A percentile compares a stretch with the other conserved stretches of the same genome.
Conservation (phyloP, 2,329 filamentous ascomycete genomes). For the Colletotrichum theobromicola region DNA sequence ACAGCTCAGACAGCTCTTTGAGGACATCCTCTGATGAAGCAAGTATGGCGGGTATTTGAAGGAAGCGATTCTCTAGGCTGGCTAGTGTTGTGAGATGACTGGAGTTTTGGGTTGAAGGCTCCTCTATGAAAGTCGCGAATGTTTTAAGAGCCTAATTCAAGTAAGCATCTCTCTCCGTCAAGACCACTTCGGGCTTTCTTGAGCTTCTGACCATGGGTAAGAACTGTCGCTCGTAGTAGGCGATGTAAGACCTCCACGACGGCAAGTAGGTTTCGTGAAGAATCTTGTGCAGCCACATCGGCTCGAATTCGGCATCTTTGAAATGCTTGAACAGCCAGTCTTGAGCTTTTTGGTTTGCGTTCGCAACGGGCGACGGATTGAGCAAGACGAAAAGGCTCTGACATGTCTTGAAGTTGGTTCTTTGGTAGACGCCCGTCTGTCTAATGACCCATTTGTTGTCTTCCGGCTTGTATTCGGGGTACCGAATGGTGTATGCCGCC, state of each 20-base stretch:
- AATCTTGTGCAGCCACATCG: background rate
- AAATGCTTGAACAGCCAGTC: background rate
- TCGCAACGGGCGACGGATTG: background rate
- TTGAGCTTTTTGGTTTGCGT: background rate
- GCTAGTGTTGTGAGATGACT: background rate
- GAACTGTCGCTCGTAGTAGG: background rate
- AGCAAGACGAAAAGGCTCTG: background rate
- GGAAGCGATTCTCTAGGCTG: background rate
- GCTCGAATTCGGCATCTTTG: background rate
- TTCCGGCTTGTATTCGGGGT: background rate
- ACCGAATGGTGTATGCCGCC: background rate
- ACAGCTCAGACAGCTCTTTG: background rate
- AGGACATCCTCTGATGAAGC: constrained; percentile 1
- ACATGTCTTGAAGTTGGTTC: background rate
- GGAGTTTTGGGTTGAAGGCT: background rate
- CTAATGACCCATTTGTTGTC: background rate
- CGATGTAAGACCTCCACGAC: background rate
- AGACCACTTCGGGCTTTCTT: background rate
- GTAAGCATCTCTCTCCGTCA: background rate
- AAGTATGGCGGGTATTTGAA: background rate
- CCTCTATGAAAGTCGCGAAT: background rate
- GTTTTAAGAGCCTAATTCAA: background rate
- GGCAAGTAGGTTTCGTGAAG: background rate
- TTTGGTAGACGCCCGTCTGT: background rate
- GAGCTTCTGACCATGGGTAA: background rate